phyloP scores from a whole-genome alignment of 2,329 filamentous ascomycete genomes.

The Aspergillus sp. region DNA sequence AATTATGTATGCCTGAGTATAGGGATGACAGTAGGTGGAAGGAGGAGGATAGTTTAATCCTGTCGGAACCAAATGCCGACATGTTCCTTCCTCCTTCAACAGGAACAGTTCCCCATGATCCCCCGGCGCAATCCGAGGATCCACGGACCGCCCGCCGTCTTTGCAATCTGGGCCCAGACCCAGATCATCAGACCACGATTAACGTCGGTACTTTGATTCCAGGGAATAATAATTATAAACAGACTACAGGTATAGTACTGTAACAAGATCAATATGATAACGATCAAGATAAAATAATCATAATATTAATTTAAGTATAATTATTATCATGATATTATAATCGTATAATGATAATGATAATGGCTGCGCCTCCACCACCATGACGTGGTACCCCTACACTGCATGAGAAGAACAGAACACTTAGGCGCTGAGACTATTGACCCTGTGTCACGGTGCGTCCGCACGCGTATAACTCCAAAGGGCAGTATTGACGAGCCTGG shows the following conservation, averaged over 20 bases:
- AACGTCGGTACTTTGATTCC: neutral
- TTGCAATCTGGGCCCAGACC: neutral
- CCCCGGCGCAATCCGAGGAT: neutral
- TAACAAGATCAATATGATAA: too few species aligned
- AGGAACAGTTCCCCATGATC: neutral
- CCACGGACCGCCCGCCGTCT: neutral
- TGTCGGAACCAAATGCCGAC: too few species aligned
- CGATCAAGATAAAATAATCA: neutral
- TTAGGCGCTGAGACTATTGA: constrained; percentile 6
- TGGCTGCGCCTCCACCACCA: constrained; percentile 16
- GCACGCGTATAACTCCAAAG: neutral
- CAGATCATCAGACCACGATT: neutral
- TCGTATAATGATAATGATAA: too few species aligned
- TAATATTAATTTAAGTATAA: too few species aligned
- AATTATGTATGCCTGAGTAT: too few species aligned
- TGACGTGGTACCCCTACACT: constrained; percentile 11
- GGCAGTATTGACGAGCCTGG: neutral
- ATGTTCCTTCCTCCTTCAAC: too few species aligned
- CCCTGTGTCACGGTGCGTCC: constrained; percentile 5
- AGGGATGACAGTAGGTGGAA: too few species aligned
- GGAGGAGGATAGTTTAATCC: too few species aligned
- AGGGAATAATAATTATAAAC: too few species aligned
- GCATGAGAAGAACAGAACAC: neutral
- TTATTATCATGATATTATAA: too few species aligned
- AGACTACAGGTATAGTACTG: too few species aligned